phyloP scores from a whole-genome alignment of 208 protist species.

The Trypanosoma boissoni region DNA sequence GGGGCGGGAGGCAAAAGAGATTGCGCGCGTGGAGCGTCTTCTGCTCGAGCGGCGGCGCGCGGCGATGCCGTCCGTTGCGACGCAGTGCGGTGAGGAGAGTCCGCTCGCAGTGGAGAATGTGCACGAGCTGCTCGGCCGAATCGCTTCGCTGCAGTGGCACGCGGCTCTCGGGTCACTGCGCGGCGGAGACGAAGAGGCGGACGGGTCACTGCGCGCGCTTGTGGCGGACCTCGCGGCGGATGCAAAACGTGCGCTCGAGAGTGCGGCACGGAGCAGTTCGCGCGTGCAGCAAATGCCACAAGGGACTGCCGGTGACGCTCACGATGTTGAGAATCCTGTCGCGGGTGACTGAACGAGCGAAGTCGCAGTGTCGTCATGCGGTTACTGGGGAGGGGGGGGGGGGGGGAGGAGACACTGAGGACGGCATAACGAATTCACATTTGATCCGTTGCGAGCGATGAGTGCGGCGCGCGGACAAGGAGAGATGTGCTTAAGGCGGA shows the following conservation, averaged over 20 bases:
- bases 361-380: no score
- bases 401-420: no score
- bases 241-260: conserved; percentile 39
- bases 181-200: conserved; percentile 7
- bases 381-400: no score
- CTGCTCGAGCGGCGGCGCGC: conserved; percentile 4
- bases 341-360: no score
- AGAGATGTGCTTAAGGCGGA: no score
- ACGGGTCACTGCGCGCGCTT: no score
- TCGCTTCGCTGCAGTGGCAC: conserved; percentile 3
- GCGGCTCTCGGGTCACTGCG: no score
- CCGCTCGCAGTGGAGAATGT: not conserved
- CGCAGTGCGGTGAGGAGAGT: not conserved
- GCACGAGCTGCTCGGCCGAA: not conserved
- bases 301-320: not conserved
- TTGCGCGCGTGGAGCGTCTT: conserved; percentile 3
- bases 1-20: not conserved
- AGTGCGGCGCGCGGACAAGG: no score
- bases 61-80: not conserved
- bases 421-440: no score
- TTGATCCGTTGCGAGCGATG: no score
- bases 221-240: conserved; percentile 30
- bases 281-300: not conserved
- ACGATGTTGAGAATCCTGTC: not conserved
- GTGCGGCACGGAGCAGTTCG: not conserved